Percentiles rank a stretch among this genome's conserved stretches.
Conservation (phyloP, 176 grass and related monocot genomes). For the Stipa capillata region DNA sequence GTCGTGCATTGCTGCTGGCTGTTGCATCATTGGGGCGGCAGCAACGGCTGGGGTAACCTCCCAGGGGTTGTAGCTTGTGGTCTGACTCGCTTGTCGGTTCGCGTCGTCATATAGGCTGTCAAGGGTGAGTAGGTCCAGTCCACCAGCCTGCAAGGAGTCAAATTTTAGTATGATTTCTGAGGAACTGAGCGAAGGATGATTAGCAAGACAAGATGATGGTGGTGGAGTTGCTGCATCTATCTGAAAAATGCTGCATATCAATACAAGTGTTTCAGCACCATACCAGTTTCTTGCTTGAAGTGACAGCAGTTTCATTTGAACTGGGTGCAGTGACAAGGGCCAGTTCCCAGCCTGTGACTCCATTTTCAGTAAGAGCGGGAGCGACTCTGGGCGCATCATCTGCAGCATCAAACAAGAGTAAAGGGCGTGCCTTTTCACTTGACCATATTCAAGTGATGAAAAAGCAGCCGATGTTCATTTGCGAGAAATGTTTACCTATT, state of each 20-base stretch:
- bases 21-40: conserved; percentile 32
- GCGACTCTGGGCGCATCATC: conserved; percentile 54
- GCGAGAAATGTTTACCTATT: conserved; percentile 41
- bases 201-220: not conserved
- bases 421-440: not conserved
- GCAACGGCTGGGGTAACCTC: conserved; percentile 27
- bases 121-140: conserved; percentile 74
- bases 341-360: conserved; percentile 93
- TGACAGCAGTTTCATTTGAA: conserved; percentile 59
- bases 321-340: conserved; percentile 82
- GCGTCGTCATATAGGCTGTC: conserved; percentile 91
- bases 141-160: conserved; percentile 55
- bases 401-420: conserved; percentile 18
- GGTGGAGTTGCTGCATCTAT: too few species aligned
- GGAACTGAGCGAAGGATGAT: not conserved
- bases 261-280: not conserved
- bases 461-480: not conserved
- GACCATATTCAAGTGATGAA: not conserved
- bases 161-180: not conserved
- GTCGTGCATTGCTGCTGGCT: conserved; percentile 38
- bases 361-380: conserved; percentile 43
- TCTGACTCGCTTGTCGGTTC: conserved; percentile 69
- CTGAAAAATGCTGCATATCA: not conserved
- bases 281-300: conserved; percentile 92
- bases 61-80: conserved; percentile 93